Conservation (phyloP, 2,329 filamentous ascomycete species). For the Capronia coronata region DNA sequence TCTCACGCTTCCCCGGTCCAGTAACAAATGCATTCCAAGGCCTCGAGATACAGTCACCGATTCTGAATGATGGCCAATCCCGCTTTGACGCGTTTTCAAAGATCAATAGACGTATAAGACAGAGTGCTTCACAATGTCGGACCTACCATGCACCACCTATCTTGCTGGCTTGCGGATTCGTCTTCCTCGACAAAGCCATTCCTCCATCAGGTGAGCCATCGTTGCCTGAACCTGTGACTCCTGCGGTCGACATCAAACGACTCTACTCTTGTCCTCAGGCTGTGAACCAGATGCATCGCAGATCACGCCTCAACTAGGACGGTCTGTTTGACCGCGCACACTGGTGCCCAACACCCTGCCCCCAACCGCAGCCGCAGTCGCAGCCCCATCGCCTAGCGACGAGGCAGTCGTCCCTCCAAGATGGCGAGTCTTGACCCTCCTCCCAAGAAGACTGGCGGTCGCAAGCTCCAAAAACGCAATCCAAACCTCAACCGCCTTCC, state of each 20-base stretch:
- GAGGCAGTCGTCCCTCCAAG: neutral
- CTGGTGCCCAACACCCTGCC: no score
- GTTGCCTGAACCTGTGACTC: constrained; percentile 17
- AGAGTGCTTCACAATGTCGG: constrained; percentile 14
- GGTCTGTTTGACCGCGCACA: constrained; percentile 9
- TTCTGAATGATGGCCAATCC: neutral
- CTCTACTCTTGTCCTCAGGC: constrained; percentile 2
- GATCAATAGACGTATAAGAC: neutral
- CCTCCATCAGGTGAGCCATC: constrained; percentile 17
- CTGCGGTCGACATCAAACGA: constrained; percentile 1
- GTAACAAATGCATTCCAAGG: constrained; percentile 4
- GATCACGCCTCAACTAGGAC: neutral
- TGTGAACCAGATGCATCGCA: constrained; percentile 11
- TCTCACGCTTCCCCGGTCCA: neutral
- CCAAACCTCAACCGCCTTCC: constrained; percentile 39
- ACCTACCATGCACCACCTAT: neutral
- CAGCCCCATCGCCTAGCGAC: neutral
- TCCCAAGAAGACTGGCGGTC: constrained; percentile 34
- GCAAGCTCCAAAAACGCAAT: constrained; percentile 40
- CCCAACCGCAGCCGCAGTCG: no score
- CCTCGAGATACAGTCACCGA: constrained; percentile 1
- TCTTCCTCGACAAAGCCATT: constrained; percentile 7
- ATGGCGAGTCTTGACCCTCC: constrained; percentile 19
- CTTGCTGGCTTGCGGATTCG: constrained; percentile 10
- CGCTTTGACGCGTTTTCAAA: neutral